phyloP scores from a whole-genome alignment of 495 filamentous ascomycete genomes.

The Thermochaetoides thermophila region DNA sequence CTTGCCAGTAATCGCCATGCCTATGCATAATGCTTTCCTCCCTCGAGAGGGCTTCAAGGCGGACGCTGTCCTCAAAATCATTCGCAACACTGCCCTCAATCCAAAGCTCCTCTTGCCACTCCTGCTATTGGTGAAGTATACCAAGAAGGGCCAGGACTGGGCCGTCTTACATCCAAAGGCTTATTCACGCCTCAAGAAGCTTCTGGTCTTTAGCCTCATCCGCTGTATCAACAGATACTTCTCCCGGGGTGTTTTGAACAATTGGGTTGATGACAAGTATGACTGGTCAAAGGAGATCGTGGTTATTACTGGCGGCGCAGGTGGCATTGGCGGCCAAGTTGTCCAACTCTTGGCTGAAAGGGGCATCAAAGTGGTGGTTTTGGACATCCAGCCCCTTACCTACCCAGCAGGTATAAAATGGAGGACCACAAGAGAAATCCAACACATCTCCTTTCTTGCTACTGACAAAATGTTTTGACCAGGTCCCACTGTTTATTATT shows the following conservation, averaged over 20 bases:
- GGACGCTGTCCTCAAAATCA: slow-evolving; percentile 39
- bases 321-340: slow-evolving; percentile 50
- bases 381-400: slow-evolving; percentile 51
- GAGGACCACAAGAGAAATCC: too few species aligned
- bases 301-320: slow-evolving; percentile 55
- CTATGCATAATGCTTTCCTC: slow-evolving; percentile 32
- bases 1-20: too few species aligned
- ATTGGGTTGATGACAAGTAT: slow-evolving; percentile 43
- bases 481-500: slow-evolving; percentile 42
- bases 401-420: slow-evolving; percentile 42
- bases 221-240: slow-evolving; percentile 35
- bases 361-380: slow-evolving; percentile 47
- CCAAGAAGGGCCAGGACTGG: slow-evolving; percentile 37
- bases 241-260: slow-evolving; percentile 42
- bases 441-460: too few species aligned
- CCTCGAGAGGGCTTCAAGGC: slow-evolving; percentile 45
- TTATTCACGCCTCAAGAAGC: slow-evolving; percentile 29
- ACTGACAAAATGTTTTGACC: background rate
- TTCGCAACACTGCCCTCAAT: slow-evolving; percentile 43
- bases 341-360: slow-evolving; percentile 44
- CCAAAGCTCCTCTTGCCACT: slow-evolving; percentile 46
- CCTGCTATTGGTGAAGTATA: slow-evolving; percentile 43
- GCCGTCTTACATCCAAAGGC: slow-evolving; percentile 33
- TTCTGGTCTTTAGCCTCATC: slow-evolving; percentile 35
- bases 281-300: slow-evolving; percentile 58